phyloP scores from a whole-genome alignment of 768 basidiomycete genomes.

The Aureoboletus auriporus region DNA sequence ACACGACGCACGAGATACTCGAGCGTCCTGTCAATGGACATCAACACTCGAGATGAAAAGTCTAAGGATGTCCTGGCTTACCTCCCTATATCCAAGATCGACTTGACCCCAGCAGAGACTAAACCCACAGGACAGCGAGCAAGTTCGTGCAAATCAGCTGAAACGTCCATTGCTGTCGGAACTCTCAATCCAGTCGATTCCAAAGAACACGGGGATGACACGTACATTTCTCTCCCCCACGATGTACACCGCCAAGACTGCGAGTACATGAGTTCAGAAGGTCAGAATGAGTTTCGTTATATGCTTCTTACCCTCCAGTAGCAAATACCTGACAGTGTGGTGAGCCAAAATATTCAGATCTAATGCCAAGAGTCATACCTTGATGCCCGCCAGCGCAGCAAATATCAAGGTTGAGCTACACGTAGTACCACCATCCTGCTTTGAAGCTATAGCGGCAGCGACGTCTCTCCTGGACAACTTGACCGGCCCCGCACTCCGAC shows the following conservation, averaged over 20 bases:
- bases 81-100: constrained; percentile 90
- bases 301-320: constrained; percentile 77
- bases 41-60: constrained; percentile 1
- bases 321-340: constrained; percentile 61
- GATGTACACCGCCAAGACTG: constrained; percentile 82
- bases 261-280: constrained; percentile 6
- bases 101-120: constrained; percentile 91
- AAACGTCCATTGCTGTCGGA: constrained; percentile 87
- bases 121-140: constrained; percentile 87
- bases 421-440: constrained; percentile 77
- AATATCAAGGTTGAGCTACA: constrained; percentile 73
- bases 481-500: constrained; percentile 41
- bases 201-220: neutral
- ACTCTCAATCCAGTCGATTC: constrained; percentile 1
- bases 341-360: constrained; percentile 7
- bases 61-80: constrained; percentile 15
- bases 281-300: neutral
- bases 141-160: constrained; percentile 90
- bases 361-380: constrained; percentile 38
- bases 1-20: constrained; percentile 62
- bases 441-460: constrained; percentile 63
- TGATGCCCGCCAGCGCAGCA: constrained; percentile 81
- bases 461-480: constrained; percentile 83
- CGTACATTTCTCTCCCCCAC: constrained; percentile 66
- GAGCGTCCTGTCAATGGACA: constrained; percentile 51